phyloP scores from a whole-genome alignment of 164 flowering plant genomes.

The Chimonanthus praecox region DNA sequence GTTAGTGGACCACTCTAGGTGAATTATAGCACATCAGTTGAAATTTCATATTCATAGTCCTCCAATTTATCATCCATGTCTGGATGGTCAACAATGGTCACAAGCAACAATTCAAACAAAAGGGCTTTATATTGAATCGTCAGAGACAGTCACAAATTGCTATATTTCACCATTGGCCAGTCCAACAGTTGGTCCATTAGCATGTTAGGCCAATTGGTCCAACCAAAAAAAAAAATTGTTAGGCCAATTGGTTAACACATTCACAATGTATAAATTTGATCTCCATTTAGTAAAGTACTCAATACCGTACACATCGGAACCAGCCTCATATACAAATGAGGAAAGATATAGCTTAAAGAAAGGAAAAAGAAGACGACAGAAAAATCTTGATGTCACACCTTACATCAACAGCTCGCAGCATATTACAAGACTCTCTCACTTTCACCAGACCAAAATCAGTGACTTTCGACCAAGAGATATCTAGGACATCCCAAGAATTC shows the following conservation, averaged over 20 bases:
- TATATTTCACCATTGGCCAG: background rate
- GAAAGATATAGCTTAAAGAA: background rate
- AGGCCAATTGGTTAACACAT: background rate
- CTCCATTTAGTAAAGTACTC: background rate
- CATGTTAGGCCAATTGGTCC: background rate
- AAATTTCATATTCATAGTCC: background rate
- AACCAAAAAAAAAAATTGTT: too few relatives aligned
- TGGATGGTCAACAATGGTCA: background rate
- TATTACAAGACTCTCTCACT: constrained; percentile 49
- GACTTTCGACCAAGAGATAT: constrained; percentile 78
- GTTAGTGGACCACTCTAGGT: background rate
- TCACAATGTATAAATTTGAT: background rate
- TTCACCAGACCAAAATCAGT: constrained; percentile 66
- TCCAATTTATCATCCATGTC: background rate
- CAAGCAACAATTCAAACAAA: background rate
- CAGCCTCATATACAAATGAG: background rate
- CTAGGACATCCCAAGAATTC: constrained; percentile 73
- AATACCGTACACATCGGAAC: background rate
- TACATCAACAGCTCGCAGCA: constrained; percentile 67
- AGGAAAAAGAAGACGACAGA: background rate
- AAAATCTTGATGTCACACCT: constrained; percentile 38
- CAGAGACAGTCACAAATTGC: background rate
- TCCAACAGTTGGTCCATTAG: background rate
- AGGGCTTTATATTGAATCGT: background rate
- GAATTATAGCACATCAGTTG: background rate